Percentiles rank a stretch among this genome's conserved stretches.
phyloP scores from a whole-genome alignment of 441 rosid species.

The Arabidopsis hybrid region DNA sequence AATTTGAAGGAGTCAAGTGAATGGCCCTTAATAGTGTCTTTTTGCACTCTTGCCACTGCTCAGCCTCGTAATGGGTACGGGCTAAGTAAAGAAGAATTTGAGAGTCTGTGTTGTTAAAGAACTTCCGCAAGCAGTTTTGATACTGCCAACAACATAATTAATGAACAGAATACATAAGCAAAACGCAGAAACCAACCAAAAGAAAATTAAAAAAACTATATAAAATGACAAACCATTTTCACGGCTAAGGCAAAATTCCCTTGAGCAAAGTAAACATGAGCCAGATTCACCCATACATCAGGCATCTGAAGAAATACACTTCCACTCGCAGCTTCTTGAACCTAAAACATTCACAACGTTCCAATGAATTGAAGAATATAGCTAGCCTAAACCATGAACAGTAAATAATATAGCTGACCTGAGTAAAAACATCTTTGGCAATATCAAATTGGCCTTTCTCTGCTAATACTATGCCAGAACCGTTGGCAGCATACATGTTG shows the following conservation, averaged over 20 bases:
- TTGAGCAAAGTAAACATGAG: slow-evolving; percentile 97
- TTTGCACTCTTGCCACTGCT: slow-evolving; percentile 99
- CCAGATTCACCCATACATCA: slow-evolving; percentile 99
- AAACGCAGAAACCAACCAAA: slow-evolving; percentile 1
- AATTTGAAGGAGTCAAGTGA: slow-evolving; percentile 96
- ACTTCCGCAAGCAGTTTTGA: slow-evolving; percentile 98
- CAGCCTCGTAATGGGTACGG: slow-evolving; percentile 99
- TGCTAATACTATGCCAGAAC: slow-evolving; percentile 96
- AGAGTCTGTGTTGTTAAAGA: slow-evolving; percentile 85
- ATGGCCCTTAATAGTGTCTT: slow-evolving; percentile 93
- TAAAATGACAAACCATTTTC: slow-evolving; percentile 78
- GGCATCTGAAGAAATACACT: slow-evolving; percentile 97
- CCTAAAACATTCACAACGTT: slow-evolving; percentile 54
- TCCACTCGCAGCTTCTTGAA: slow-evolving; percentile 99
- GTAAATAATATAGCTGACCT: slow-evolving; percentile 54
- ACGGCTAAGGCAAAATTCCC: slow-evolving; percentile 97
- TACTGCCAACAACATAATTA: slow-evolving; percentile 64
- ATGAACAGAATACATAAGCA: slow-evolving; percentile 33
- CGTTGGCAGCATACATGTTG: slow-evolving; percentile 98
- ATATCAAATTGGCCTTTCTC: slow-evolving; percentile 98
- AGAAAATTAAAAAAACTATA: slow-evolving; percentile 17
- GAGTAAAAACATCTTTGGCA: slow-evolving; percentile 94
- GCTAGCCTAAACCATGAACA: slow-evolving; percentile 33
- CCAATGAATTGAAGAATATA: slow-evolving; percentile 27
- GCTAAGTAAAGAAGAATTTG: slow-evolving; percentile 97